Evolutionary conservation across 768 basidiomycete species (phyloP).

Genomic region (Rhodotorula sphaerocarpa): DNA sequence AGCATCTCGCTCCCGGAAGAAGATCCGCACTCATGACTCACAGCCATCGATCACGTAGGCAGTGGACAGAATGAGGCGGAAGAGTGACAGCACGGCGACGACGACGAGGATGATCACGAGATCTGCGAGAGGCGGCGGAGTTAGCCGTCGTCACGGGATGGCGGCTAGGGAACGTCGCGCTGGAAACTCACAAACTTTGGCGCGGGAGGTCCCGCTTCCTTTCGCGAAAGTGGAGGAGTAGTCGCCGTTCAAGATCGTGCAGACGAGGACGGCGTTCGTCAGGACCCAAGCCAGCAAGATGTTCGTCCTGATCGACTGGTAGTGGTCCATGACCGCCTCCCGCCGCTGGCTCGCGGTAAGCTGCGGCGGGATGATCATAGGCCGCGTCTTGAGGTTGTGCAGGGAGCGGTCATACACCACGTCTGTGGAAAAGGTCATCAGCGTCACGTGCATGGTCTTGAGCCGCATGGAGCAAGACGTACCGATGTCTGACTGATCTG

Average conservation of each 20-base stretch:
- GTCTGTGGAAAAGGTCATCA: constrained; percentile 44
- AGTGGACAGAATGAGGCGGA: constrained; percentile 58
- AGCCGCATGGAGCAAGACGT: neutral
- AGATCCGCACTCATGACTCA: too few relatives aligned
- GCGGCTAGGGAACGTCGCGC: neutral
- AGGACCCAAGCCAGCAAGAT: constrained; percentile 72
- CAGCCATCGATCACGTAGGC: constrained; percentile 42
- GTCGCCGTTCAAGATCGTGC: constrained; percentile 60
- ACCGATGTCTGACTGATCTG: constrained; percentile 39
- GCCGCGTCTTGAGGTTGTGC: constrained; percentile 46
- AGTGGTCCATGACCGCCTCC: constrained; percentile 61
- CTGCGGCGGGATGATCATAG: constrained; percentile 40
- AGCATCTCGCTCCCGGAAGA: neutral
- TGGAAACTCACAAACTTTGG: constrained; percentile 46
- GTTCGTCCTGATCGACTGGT: constrained; percentile 79
- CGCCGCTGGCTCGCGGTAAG: constrained; percentile 39
- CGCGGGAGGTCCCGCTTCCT: constrained; percentile 50
- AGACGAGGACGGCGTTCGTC: constrained; percentile 67
- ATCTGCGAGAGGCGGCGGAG: constrained; percentile 47
- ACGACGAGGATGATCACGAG: constrained; percentile 72
- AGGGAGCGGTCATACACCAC: constrained; percentile 85
- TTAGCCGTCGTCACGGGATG: too few relatives aligned
- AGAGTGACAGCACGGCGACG: constrained; percentile 57
- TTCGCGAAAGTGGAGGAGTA: constrained; percentile 57
- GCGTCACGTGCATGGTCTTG: too few relatives aligned